phyloP scores from a whole-genome alignment of 768 basidiomycete species.

The Phanerochaete sordida region DNA sequence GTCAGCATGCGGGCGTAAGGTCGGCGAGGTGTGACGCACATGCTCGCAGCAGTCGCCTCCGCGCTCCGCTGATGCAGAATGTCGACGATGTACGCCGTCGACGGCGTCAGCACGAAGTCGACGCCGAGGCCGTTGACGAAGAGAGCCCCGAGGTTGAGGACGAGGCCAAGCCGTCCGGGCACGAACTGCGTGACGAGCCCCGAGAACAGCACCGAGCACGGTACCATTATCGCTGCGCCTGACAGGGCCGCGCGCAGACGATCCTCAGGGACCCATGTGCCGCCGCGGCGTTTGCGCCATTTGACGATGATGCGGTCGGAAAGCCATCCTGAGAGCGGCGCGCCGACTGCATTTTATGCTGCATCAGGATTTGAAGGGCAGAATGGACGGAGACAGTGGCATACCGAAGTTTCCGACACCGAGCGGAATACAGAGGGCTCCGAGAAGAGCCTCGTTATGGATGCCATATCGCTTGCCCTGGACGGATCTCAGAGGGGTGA shows the following conservation, averaged over 20 bases:
- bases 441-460: slow-evolving; percentile 52
- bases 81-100: slow-evolving; percentile 57
- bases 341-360: slow-evolving; percentile 43
- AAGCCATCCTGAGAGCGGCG: slow-evolving; percentile 52
- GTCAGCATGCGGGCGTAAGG: background rate
- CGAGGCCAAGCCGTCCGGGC: slow-evolving; percentile 45
- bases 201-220: slow-evolving; percentile 44
- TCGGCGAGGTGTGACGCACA: slow-evolving; percentile 35
- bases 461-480: slow-evolving; percentile 59
- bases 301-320: slow-evolving; percentile 52
- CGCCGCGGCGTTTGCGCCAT: slow-evolving; percentile 47
- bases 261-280: slow-evolving; percentile 67
- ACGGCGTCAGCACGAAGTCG: slow-evolving; percentile 52
- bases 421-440: slow-evolving; percentile 56
- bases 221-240: slow-evolving; percentile 46
- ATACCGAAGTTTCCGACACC: slow-evolving; percentile 57
- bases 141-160: slow-evolving; percentile 48
- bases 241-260: slow-evolving; percentile 51
- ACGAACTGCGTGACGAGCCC: slow-evolving; percentile 54
- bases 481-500: background rate
- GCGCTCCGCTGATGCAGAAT: slow-evolving; percentile 58
- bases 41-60: slow-evolving; percentile 55
- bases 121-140: slow-evolving; percentile 64
- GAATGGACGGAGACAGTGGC: slow-evolving; percentile 20
- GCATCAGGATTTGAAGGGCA: background rate